A percentile compares a stretch with the other conserved stretches of the same genome.
phyloP scores from a whole-genome alignment of 257 asterid genomes.

The Linaria vulgaris region DNA sequence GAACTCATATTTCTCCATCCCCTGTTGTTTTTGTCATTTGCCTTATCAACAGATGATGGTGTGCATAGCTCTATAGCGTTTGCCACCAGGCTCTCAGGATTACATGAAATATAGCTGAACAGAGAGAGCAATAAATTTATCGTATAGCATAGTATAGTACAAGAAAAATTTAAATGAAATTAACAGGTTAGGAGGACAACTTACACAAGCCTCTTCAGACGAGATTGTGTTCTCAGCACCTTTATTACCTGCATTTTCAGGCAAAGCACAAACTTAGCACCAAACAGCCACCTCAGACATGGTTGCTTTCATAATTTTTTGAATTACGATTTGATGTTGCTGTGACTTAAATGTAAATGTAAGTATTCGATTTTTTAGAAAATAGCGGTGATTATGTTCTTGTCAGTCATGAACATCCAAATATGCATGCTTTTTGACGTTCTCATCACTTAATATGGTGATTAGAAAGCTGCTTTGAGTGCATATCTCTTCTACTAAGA shows the following conservation, averaged over 20 bases:
- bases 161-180: conserved; percentile 3
- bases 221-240: conserved; percentile 81
- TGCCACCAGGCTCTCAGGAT: conserved; percentile 96
- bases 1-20: conserved; percentile 87
- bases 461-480: too few species aligned
- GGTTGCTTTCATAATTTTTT: too few species aligned
- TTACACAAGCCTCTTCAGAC: conserved; percentile 88
- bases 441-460: too few species aligned
- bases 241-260: conserved; percentile 70
- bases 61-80: conserved; percentile 98
- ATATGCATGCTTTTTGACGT: too few species aligned
- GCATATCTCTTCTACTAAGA: too few species aligned
- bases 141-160: not conserved
- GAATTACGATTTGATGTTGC: too few species aligned
- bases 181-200: conserved; percentile 27
- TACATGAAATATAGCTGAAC: conserved; percentile 92
- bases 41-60: conserved; percentile 66
- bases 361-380: too few species aligned
- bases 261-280: not conserved
- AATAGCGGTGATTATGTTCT: too few species aligned
- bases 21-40: conserved; percentile 60
- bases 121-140: conserved; percentile 16
- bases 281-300: too few species aligned
- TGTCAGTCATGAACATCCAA: too few species aligned
- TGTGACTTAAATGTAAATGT: too few species aligned